Evolutionary conservation across 495 filamentous ascomycete genomes (phyloP).

Genomic region (Aspergillus funiculosus): DNA sequence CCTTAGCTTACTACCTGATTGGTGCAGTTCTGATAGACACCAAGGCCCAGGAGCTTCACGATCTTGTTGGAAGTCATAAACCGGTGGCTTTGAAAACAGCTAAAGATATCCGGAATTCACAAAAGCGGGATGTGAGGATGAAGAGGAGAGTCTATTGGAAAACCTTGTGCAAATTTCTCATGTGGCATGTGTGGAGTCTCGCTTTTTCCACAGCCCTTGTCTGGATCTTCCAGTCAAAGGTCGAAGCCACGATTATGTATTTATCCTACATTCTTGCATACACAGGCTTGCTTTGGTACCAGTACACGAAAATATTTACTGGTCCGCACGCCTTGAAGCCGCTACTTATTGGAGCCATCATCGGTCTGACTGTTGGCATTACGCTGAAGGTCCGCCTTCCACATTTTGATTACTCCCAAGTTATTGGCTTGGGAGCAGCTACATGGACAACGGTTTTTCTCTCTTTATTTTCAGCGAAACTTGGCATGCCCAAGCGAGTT

Average conservation of each 20-base stretch:
- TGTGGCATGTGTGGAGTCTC: slow-evolving; percentile 54
- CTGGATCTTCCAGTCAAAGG: slow-evolving; percentile 46
- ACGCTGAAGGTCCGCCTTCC: slow-evolving; percentile 33
- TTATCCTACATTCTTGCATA: slow-evolving; percentile 50
- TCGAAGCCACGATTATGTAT: slow-evolving; percentile 45
- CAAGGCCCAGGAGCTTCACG: slow-evolving; percentile 50
- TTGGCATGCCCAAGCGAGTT: slow-evolving; percentile 41
- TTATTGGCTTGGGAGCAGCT: slow-evolving; percentile 46
- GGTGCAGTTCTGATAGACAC: slow-evolving; percentile 55
- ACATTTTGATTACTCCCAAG: slow-evolving; percentile 41
- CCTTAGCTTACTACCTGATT: slow-evolving; percentile 54
- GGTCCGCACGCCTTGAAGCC: slow-evolving; percentile 50
- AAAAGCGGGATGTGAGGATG: slow-evolving; percentile 41
- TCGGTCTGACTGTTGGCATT: slow-evolving; percentile 48
- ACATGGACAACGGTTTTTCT: slow-evolving; percentile 52
- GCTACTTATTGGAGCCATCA: slow-evolving; percentile 37
- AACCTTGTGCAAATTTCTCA: slow-evolving; percentile 46
- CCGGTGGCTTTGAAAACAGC: slow-evolving; percentile 28
- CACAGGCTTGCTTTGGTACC: slow-evolving; percentile 54
- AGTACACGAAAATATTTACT: slow-evolving; percentile 57
- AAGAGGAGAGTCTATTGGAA: slow-evolving; percentile 51
- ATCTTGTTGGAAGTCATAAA: slow-evolving; percentile 38
- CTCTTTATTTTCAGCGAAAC: slow-evolving; percentile 39
- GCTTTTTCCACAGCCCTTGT: slow-evolving; percentile 46
- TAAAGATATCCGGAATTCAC: slow-evolving; percentile 39